phyloP scores from a whole-genome alignment of 2,329 filamentous ascomycete species.

The Raffaelea albimanens region DNA sequence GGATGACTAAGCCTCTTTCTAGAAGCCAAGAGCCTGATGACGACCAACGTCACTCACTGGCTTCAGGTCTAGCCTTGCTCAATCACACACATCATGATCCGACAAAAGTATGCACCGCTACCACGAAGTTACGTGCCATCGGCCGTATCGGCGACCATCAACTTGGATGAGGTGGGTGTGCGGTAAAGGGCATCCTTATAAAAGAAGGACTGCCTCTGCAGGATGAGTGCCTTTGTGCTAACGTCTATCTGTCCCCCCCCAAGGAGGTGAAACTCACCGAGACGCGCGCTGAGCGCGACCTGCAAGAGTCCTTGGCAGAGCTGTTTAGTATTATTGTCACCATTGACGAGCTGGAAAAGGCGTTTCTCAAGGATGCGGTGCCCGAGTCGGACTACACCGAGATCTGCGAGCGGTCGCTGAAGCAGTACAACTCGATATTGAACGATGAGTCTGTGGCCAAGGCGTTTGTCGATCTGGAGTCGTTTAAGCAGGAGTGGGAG shows the following conservation, averaged over 20 bases:
- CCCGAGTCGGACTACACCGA: slow-evolving; percentile 90
- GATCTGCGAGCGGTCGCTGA: slow-evolving; percentile 84
- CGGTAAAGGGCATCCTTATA: no score
- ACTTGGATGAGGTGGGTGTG: slow-evolving; percentile 69
- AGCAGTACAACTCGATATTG: slow-evolving; percentile 93
- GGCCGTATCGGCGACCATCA: slow-evolving; percentile 77
- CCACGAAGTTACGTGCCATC: slow-evolving; percentile 88
- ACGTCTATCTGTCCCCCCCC: no score
- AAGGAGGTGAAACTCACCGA: slow-evolving; percentile 90
- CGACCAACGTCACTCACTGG: no score
- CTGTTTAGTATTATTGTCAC: slow-evolving; percentile 97
- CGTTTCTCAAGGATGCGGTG: slow-evolving; percentile 91
- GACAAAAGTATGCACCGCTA: slow-evolving; percentile 76
- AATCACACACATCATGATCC: slow-evolving; percentile 26
- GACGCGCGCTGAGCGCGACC: slow-evolving; percentile 77
- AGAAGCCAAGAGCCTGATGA: no score
- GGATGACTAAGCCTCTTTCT: no score
- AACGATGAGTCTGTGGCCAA: slow-evolving; percentile 84
- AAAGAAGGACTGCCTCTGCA: not conserved
- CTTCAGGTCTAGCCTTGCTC: no score
- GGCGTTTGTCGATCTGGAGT: slow-evolving; percentile 79
- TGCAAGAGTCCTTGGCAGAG: slow-evolving; percentile 93
- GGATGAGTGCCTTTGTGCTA: no score
- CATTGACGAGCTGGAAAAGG: slow-evolving; percentile 89
- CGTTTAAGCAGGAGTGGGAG: slow-evolving; percentile 87